Base-by-base conservation (phyloP, 768 basidiomycete species). In the Suillus discolor region DNA sequence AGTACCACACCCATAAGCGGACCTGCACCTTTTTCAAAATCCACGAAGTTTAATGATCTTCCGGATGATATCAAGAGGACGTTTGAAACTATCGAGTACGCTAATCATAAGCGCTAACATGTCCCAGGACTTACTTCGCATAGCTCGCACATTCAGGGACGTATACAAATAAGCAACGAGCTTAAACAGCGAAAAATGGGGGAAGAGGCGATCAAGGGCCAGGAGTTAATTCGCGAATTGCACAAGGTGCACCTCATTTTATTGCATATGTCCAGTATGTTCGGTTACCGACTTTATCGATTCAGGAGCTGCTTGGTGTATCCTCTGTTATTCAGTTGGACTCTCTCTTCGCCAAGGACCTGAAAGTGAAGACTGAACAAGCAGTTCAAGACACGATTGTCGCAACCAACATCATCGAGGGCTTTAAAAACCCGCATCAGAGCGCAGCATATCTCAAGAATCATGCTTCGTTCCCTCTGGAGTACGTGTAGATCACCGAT, bases 41-140 rank as follows among this genome's bases (percentile, higher is more conserved):
- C 82, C 0, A 92, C 91, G 0, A 94, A 92, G 72, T 94, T 93
- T 76, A 94, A 94, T 62, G 93, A 94, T 73, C 77, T 94, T 4
- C 88, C 91, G 1, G 92, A 94, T 61, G 82, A 86, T 3, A 67
- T 88, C 25, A 91, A 87, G 76, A 87, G 78, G 67, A 80, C 77
- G 5, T 80, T 94, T 20, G 93, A 93, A 71, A 73, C 75, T 45
- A 84, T 94, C 51, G 93, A 94, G 93, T 94, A 69, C 65, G 87
- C 57, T 20, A 39, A 51, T 60, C 42, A 44, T 55, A 31, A 61
- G 12, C n/a, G 44, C 4, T 59, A 28, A 42, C 45, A 18, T 65
- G 20, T 66, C 7, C 45, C 55, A 11, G 62, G 25, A 57, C 68
- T 70, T 23, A 66, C 71, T 61, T 57, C 62, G 49, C 64, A 51